These are phyloP conservation scores for Colletotrichum tropicale DNA, from an alignment of 2,329 filamentous ascomycete species.

Conservation along the genomic window DNA sequence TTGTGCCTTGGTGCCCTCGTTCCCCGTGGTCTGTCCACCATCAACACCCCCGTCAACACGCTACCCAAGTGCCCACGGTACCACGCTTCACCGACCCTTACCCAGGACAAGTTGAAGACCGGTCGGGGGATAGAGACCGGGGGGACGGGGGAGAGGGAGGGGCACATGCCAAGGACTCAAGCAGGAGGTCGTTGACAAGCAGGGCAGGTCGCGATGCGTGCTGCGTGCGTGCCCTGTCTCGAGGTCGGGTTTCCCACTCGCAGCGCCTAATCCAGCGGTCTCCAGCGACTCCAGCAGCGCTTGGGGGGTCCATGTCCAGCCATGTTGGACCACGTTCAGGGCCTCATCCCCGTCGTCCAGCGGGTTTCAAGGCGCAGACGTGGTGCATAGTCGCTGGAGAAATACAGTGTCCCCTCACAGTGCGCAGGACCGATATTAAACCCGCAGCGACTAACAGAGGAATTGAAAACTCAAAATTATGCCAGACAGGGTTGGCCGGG, in stretches of 20 bases:
- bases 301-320: neutral
- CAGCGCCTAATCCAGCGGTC: neutral
- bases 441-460: neutral
- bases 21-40: neutral
- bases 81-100: neutral
- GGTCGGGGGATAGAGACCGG: neutral
- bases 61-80: neutral
- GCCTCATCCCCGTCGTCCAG: neutral
- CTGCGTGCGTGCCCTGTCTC: neutral
- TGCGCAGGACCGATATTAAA: neutral
- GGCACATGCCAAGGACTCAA: neutral
- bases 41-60: neutral
- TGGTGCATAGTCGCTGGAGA: neutral
- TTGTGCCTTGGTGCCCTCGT: neutral
- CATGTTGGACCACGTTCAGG: neutral
- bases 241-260: neutral
- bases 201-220: neutral
- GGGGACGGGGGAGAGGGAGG: neutral
- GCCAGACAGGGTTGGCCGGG: slow-evolving; percentile 3
- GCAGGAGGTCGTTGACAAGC: neutral
- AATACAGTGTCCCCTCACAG: slow-evolving; percentile 3
- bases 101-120: neutral
- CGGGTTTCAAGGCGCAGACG: neutral
- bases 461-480: slow-evolving; percentile 18
- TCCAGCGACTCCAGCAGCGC: slow-evolving; percentile 2